phyloP scores from a whole-genome alignment of 2,329 filamentous ascomycete genomes.

The Aureobasidium mangrovei region DNA sequence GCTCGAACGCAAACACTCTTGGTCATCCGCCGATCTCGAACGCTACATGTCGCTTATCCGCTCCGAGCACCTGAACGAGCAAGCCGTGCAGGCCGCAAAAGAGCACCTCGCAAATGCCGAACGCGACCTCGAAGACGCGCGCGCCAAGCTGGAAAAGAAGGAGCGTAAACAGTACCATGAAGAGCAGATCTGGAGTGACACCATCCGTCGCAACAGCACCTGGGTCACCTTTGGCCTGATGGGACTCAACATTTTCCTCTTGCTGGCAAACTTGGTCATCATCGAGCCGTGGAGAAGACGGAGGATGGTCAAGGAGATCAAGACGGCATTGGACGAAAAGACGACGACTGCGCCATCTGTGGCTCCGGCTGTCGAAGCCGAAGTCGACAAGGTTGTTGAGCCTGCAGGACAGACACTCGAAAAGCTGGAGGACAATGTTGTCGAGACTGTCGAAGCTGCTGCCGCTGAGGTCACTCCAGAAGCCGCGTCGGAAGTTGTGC shows the following conservation, averaged over 20 bases:
- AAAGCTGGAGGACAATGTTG: slow-evolving; percentile 20
- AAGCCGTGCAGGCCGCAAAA: slow-evolving; percentile 64
- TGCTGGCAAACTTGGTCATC: slow-evolving; percentile 77
- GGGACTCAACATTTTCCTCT: slow-evolving; percentile 87
- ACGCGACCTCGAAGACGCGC: slow-evolving; percentile 67
- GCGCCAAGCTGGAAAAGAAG: slow-evolving; percentile 64
- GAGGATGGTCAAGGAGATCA: slow-evolving; percentile 70
- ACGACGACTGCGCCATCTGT: slow-evolving; percentile 32
- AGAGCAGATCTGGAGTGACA: slow-evolving; percentile 98
- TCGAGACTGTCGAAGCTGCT: slow-evolving; percentile 17
- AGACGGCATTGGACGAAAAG: slow-evolving; percentile 61
- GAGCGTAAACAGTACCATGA: slow-evolving; percentile 94
- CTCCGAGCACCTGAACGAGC: slow-evolving; percentile 86
- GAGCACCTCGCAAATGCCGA: slow-evolving; percentile 67
- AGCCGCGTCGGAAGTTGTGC: neutral
- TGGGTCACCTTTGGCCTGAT: slow-evolving; percentile 98
- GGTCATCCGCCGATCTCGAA: slow-evolving; percentile 80
- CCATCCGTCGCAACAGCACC: slow-evolving; percentile 89
- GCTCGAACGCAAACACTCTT: slow-evolving; percentile 86
- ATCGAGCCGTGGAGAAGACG: slow-evolving; percentile 86
- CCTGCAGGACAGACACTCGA: slow-evolving; percentile 13
- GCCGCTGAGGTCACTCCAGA: slow-evolving; percentile 15
- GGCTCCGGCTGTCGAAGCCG: neutral
- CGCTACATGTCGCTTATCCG: slow-evolving; percentile 90
- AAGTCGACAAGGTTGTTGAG: neutral